Percentiles rank a stretch among this genome's conserved stretches.
Conservation (phyloP, 2,329 filamentous ascomycete species). For the Magnaporthales sp. region DNA sequence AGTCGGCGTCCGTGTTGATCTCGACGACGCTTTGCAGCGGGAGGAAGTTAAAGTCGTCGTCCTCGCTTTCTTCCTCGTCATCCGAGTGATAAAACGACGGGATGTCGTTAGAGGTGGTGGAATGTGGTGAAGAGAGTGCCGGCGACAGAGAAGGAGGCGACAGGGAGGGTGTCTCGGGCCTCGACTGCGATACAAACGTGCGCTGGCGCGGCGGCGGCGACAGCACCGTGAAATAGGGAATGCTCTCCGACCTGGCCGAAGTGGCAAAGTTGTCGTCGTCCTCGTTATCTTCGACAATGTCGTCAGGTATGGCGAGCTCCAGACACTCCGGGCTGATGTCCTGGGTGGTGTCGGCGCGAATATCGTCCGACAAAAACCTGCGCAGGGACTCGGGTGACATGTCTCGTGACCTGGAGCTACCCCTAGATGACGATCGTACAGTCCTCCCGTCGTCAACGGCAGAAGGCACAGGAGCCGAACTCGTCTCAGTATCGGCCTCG, state of each 20-base stretch:
- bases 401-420: constrained; percentile 34
- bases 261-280: constrained; percentile 58
- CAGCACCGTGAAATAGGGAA: constrained; percentile 34
- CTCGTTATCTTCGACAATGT: constrained; percentile 41
- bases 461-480: constrained; percentile 5
- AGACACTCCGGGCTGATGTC: constrained; percentile 10
- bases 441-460: constrained; percentile 21
- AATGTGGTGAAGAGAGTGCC: constrained; percentile 23
- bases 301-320: constrained; percentile 34
- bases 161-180: constrained; percentile 7
- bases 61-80: constrained; percentile 22
- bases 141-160: constrained; percentile 21
- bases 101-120: constrained; percentile 27
- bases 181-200: constrained; percentile 17
- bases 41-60: constrained; percentile 23
- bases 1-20: constrained; percentile 2
- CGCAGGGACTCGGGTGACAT: constrained; percentile 48
- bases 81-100: constrained; percentile 38
- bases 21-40: constrained; percentile 11
- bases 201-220: constrained; percentile 45
- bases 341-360: constrained; percentile 22
- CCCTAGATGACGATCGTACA: constrained; percentile 25
- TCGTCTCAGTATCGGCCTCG: constrained; percentile 13
- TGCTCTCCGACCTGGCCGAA: constrained; percentile 35
- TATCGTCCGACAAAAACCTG: constrained; percentile 39